These are phyloP conservation scores for Penicillium thymicola DNA, from an alignment of 2,329 filamentous ascomycete genomes.

Conservation along the genomic window DNA sequence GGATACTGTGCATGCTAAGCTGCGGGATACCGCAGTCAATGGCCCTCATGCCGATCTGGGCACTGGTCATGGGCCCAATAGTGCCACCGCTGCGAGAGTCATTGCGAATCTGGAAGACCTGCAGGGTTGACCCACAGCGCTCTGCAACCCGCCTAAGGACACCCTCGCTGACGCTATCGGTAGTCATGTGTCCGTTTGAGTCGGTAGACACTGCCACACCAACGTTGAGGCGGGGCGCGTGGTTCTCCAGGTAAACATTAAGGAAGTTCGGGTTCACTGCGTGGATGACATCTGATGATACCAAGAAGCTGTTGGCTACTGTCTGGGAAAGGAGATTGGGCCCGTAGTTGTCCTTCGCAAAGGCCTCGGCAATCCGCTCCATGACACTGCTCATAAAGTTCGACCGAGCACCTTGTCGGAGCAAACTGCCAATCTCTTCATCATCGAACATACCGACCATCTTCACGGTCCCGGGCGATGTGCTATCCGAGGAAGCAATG, in stretches of 20 bases:
- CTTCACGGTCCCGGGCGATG: conserved; percentile 66
- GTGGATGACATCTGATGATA: conserved; percentile 91
- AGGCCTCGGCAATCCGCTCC: conserved; percentile 71
- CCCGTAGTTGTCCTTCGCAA: conserved; percentile 47
- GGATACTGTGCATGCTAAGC: conserved; percentile 88
- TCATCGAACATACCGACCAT: conserved; percentile 94
- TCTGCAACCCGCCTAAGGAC: conserved; percentile 77
- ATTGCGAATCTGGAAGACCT: conserved; percentile 93
- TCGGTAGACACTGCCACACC: conserved; percentile 78
- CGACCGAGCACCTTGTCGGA: conserved; percentile 83
- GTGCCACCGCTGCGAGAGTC: conserved; percentile 87
- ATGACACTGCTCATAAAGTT: conserved; percentile 83
- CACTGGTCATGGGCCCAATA: conserved; percentile 86
- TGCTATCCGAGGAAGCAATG: conserved; percentile 59
- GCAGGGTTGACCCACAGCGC: conserved; percentile 66
- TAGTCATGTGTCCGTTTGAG: conserved; percentile 94
- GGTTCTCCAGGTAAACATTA: conserved; percentile 74
- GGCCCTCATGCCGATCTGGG: conserved; percentile 73
- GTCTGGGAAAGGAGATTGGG: conserved; percentile 69
- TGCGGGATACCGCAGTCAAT: conserved; percentile 89
- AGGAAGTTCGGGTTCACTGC: conserved; percentile 94
- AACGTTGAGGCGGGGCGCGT: conserved; percentile 83
- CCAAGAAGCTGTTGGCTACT: conserved; percentile 85
- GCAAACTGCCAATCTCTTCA: conserved; percentile 88
- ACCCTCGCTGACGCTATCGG: conserved; percentile 79